phyloP scores from a whole-genome alignment of 2,329 filamentous ascomycete species.

The Teratosphaeria epicoccoides region DNA sequence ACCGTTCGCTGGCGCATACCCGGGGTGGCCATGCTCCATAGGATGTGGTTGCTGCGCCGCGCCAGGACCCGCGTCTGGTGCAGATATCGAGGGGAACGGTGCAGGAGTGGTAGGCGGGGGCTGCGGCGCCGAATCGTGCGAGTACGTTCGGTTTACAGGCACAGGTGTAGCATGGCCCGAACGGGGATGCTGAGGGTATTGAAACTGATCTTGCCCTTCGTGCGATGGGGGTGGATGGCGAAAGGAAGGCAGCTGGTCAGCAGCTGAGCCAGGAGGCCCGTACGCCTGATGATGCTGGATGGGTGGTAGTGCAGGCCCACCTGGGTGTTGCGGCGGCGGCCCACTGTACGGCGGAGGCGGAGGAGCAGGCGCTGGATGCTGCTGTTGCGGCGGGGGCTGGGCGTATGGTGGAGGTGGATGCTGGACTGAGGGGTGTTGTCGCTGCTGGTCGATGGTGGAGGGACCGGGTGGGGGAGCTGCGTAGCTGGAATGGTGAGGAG shows the following conservation, averaged over 20 bases:
- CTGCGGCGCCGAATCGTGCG: slow-evolving; percentile 23
- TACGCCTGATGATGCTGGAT: slow-evolving; percentile 17
- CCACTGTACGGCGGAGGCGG: slow-evolving; percentile 9
- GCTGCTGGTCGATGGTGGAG: not conserved
- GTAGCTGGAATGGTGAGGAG: slow-evolving; percentile 1
- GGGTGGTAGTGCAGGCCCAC: slow-evolving; percentile 15
- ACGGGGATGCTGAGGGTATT: slow-evolving; percentile 20
- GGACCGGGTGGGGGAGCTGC: slow-evolving; percentile 4
- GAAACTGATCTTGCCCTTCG: slow-evolving; percentile 17
- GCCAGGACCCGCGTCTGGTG: slow-evolving; percentile 13
- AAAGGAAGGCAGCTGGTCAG: slow-evolving; percentile 20
- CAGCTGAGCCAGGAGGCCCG: slow-evolving; percentile 14
- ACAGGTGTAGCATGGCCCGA: slow-evolving; percentile 28
- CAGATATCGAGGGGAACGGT: slow-evolving; percentile 9
- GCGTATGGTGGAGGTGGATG: not conserved
- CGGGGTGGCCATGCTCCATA: slow-evolving; percentile 24
- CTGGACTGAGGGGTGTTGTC: not conserved
- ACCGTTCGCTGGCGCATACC: slow-evolving; percentile 21
- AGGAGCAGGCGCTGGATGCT: slow-evolving; percentile 6
- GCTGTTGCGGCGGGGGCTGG: slow-evolving; percentile 8
- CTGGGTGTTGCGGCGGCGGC: slow-evolving; percentile 8
- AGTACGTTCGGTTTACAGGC: slow-evolving; percentile 24
- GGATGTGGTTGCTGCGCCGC: slow-evolving; percentile 14
- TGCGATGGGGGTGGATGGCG: slow-evolving; percentile 16
- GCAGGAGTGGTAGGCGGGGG: slow-evolving; percentile 26